Evolutionary conservation across 331 rosid genomes (phyloP).

Genomic region (Quercus tomentella): DNA sequence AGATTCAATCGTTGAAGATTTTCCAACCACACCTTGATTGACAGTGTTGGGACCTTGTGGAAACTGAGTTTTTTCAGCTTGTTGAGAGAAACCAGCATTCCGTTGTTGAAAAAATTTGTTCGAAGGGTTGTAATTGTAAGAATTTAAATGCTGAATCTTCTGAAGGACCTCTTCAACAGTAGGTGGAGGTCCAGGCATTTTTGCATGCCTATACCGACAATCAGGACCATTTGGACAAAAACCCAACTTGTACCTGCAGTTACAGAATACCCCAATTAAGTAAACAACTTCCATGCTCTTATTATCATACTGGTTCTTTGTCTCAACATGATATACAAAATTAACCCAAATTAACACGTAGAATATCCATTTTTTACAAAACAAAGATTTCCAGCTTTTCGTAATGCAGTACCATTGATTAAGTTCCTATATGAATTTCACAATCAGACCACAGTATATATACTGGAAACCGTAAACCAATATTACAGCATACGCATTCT

Average conservation of each 20-base stretch:
- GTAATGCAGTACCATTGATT: neutral
- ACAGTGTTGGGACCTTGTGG: constrained; percentile 52
- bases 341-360: neutral
- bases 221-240: constrained; percentile 99
- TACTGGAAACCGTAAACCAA: neutral
- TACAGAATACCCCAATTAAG: constrained; percentile 13
- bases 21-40: constrained; percentile 63
- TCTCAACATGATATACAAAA: neutral
- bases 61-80: constrained; percentile 68
- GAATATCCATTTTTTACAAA: neutral
- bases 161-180: constrained; percentile 96
- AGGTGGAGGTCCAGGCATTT: constrained; percentile 95
- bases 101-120: constrained; percentile 78
- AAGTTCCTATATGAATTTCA: neutral
- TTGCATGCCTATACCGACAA: constrained; percentile 97
- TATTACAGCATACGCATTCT: neutral
- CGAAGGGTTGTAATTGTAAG: constrained; percentile 60
- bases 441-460: neutral
- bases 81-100: constrained; percentile 59
- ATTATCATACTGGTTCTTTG: neutral
- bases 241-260: constrained; percentile 94
- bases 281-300: constrained; percentile 5
- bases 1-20: constrained; percentile 66
- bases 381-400: neutral
- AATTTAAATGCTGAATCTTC: constrained; percentile 88